Evolutionary conservation across 2,329 filamentous ascomycete genomes (phyloP), one percentile per base, ranked within the genome.

Genomic region (Apiospora marii): DNA sequence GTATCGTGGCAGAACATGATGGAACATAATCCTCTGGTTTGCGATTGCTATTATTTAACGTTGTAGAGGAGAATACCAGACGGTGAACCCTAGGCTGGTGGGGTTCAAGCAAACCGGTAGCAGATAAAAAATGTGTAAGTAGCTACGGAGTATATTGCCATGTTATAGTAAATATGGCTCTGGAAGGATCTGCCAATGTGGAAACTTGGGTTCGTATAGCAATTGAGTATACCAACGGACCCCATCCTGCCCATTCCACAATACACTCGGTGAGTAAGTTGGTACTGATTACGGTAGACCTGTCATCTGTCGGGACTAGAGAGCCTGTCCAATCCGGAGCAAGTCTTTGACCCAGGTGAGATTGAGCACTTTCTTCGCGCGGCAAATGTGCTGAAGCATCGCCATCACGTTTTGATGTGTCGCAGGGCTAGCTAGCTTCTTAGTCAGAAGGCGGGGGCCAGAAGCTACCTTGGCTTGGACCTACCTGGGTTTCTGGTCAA

Each of bases 191-290:
- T 64, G 30, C n/a, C 53, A 64, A 4, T n/a, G 19, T 41, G 19
- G 58, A 14, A 41, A 64, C 34, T 64, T n/a, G 19, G n/a, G 58
- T n/a, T 64, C n/a, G 58, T 64, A 41, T 64, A 64, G 58, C 30
- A 61, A n/a, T 64, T n/a, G 58, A 64, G 34, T 64, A 64, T 64
- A 64, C 58, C 8, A 24, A 64, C 34, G 58, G 58, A n/a, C 58
- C 58, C 58, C 58, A 41, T 14, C 4, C 22, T 34, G 34, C 58
- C 58, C 58, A 41, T 14, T 10, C 22, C 34, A 3, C 58, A 61
- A 10, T 37, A 41, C n/a, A 41, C 30, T 41, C n/a, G 13, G 51
- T 34, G 24, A 58, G 37, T 41, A 41, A 22, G 2, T 49, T n/a
- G 2, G 46, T 49, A 58, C 19, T 58, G 24, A 3, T 34, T 34